Evolutionary conservation across 2,329 filamentous ascomycete genomes (phyloP).

Genomic region (Colletotrichum neosansevieriae): DNA sequence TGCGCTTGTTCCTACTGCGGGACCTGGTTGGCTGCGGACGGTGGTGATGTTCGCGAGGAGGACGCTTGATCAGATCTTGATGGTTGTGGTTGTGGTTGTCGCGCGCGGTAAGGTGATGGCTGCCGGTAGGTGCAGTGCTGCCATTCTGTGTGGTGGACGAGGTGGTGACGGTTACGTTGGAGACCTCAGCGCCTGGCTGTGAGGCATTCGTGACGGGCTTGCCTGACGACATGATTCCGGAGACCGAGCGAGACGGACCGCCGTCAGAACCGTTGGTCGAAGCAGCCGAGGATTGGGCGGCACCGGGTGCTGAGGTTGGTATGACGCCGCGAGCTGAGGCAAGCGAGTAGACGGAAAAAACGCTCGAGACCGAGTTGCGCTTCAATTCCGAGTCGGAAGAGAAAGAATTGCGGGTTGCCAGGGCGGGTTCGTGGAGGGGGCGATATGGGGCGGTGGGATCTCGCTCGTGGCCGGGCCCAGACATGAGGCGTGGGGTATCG

Average conservation of each 20-base stretch:
- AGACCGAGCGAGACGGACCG: constrained; percentile 55
- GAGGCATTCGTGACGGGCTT: constrained; percentile 54
- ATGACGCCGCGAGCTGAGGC: constrained; percentile 68
- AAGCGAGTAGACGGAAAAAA: constrained; percentile 80
- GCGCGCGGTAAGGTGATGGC: constrained; percentile 61
- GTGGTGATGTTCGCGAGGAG: constrained; percentile 42
- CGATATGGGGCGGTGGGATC: constrained; percentile 46
- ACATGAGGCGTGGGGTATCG: constrained; percentile 60
- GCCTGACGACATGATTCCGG: constrained; percentile 60
- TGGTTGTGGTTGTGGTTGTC: constrained; percentile 48
- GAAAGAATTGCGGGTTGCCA: constrained; percentile 59
- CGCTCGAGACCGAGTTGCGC: constrained; percentile 78
- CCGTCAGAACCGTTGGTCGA: constrained; percentile 68
- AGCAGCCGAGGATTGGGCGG: constrained; percentile 61
- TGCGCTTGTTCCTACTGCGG: constrained; percentile 77
- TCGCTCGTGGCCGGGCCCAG: constrained; percentile 49
- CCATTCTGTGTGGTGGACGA: constrained; percentile 56
- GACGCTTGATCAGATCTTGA: constrained; percentile 57
- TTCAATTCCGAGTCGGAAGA: constrained; percentile 69
- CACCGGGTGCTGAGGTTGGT: constrained; percentile 67
- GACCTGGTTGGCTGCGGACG: constrained; percentile 67
- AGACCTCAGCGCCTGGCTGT: constrained; percentile 64
- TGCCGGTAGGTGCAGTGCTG: constrained; percentile 52
- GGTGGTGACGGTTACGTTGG: constrained; percentile 66
- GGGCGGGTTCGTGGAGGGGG: constrained; percentile 62